Percentiles rank a stretch among this genome's conserved stretches.
Evolutionary conservation across 768 basidiomycete genomes (phyloP).

Genomic region (Boletus vermiculosoides): DNA sequence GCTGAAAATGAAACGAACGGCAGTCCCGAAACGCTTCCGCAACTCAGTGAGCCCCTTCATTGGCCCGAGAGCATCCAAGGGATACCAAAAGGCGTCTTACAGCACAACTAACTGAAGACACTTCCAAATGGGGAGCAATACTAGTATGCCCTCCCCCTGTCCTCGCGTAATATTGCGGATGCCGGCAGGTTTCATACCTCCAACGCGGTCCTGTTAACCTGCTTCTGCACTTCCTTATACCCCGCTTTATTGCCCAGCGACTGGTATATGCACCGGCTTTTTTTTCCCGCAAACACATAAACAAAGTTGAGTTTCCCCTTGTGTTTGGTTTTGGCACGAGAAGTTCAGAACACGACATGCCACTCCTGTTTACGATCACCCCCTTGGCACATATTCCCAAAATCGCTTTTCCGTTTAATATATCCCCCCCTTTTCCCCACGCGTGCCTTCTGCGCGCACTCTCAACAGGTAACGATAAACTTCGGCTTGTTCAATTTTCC

Average conservation of each 20-base stretch:
- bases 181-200: background rate
- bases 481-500: constrained; percentile 14
- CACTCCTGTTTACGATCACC: constrained; percentile 6
- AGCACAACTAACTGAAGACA: background rate
- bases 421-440: constrained; percentile 9
- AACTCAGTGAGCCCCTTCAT: no score
- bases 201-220: background rate
- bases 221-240: background rate
- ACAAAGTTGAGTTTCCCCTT: constrained; percentile 18
- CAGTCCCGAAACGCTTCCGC: background rate
- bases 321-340: background rate
- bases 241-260: background rate
- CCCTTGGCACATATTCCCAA: background rate
- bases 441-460: constrained; percentile 13
- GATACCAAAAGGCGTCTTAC: background rate
- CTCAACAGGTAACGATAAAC: background rate
- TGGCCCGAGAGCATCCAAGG: no score
- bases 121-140: background rate
- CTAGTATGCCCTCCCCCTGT: background rate
- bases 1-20: no score
- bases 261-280: background rate
- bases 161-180: background rate
- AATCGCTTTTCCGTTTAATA: background rate
- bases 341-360: background rate
- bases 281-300: background rate